A percentile compares a stretch with the other conserved stretches of the same genome.
These are phyloP conservation scores for Discostella pseudostelligera DNA, from an alignment of 108 stramenopile species.

Conservation along the genomic window DNA sequence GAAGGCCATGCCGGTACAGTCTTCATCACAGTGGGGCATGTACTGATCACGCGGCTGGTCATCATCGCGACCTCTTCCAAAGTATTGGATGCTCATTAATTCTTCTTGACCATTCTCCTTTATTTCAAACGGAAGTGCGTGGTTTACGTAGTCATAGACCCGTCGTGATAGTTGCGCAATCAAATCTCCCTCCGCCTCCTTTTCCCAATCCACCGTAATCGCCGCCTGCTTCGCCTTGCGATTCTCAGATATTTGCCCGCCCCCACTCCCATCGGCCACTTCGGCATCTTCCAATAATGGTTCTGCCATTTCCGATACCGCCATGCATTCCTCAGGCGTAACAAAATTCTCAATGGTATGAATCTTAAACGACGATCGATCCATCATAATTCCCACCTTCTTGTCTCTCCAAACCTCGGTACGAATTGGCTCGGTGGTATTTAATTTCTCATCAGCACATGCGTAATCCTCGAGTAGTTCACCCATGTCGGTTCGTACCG, in stretches of 20 bases:
- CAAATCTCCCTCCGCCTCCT: conserved; percentile 56
- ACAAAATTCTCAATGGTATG: conserved; percentile 79
- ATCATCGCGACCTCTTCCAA: conserved; percentile 72
- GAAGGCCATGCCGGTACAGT: conserved; percentile 69
- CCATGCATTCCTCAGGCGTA: conserved; percentile 78
- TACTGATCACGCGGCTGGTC: conserved; percentile 85
- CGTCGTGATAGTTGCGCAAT: conserved; percentile 65
- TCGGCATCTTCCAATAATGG: conserved; percentile 69
- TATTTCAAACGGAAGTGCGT: conserved; percentile 68
- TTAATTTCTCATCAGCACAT: conserved; percentile 61
- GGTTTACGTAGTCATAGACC: conserved; percentile 83
- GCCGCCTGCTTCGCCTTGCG: conserved; percentile 86
- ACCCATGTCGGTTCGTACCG: conserved; percentile 58
- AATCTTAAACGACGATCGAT: conserved; percentile 69
- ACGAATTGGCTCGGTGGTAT: conserved; percentile 49
- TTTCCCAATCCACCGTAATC: conserved; percentile 63
- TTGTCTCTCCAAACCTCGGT: conserved; percentile 27
- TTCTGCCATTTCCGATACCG: conserved; percentile 62
- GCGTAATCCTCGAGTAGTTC: conserved; percentile 78
- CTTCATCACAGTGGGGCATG: conserved; percentile 92
- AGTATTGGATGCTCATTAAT: conserved; percentile 85
- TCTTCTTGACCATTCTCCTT: conserved; percentile 81
- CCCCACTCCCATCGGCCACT: conserved; percentile 85
- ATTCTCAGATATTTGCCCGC: conserved; percentile 51
- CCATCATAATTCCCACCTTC: conserved; percentile 62